phyloP scores from a whole-genome alignment of 2,329 filamentous ascomycete genomes.

The Cryphonectria nitschkei region DNA sequence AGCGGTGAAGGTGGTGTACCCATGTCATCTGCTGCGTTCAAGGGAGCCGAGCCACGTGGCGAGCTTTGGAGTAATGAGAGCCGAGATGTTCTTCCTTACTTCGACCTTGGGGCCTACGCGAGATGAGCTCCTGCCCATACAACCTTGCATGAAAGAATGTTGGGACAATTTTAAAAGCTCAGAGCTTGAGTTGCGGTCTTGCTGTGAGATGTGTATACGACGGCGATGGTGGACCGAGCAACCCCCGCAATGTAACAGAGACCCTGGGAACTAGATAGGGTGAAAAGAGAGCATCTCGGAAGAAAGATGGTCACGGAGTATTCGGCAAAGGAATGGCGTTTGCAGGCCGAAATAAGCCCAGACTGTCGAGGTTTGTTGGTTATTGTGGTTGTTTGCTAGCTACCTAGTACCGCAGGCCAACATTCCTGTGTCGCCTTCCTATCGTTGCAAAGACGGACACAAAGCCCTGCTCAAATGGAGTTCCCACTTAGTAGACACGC shows the following conservation, averaged over 20 bases:
- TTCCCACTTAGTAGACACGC: slow-evolving; percentile 81
- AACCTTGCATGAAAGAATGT: background rate
- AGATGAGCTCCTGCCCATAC: background rate
- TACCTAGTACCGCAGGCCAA: slow-evolving; percentile 2
- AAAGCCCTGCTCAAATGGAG: background rate
- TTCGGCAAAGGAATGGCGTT: background rate
- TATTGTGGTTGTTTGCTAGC: slow-evolving; percentile 13
- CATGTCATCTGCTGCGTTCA: background rate
- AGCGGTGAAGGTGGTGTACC: background rate
- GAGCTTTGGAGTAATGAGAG: background rate
- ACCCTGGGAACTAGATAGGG: background rate
- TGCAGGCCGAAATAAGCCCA: background rate
- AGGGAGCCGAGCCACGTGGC: background rate
- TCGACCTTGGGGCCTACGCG: background rate
- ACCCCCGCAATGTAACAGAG: background rate
- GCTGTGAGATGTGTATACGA: background rate
- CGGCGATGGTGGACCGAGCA: background rate
- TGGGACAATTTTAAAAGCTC: background rate
- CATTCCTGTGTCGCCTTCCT: slow-evolving; percentile 12
- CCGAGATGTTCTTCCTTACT: background rate
- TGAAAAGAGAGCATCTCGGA: background rate
- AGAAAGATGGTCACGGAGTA: background rate
- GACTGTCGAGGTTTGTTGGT: slow-evolving; percentile 16
- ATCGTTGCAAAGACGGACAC: slow-evolving; percentile 24
- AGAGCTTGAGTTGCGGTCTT: background rate